These are phyloP conservation scores for Camellia oleifera DNA, from an alignment of 179 eudicot genomes.

Conservation along the genomic window DNA sequence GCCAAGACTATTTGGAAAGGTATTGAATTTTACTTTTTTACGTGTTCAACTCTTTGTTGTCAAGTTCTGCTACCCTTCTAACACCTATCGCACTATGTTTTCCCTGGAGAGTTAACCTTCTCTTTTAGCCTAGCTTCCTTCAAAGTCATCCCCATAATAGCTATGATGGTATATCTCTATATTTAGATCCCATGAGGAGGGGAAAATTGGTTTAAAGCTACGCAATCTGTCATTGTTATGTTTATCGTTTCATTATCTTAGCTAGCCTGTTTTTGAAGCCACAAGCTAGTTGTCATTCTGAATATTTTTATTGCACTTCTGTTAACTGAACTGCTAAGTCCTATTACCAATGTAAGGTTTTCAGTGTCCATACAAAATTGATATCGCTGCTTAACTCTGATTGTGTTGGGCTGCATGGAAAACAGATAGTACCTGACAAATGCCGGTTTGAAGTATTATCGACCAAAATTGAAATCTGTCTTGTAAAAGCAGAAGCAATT, in stretches of 20 bases:
- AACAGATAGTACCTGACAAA: slow-evolving; percentile 57
- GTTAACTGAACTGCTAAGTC: too few relatives aligned
- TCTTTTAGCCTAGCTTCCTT: background rate
- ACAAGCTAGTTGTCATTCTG: background rate
- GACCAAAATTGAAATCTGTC: slow-evolving; percentile 79
- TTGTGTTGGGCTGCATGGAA: background rate
- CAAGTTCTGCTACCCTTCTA: too few relatives aligned
- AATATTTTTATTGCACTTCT: background rate
- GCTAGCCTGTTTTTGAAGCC: too few relatives aligned
- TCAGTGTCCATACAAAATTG: background rate
- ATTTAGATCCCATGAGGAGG: background rate
- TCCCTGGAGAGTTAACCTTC: too few relatives aligned
- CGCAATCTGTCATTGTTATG: too few relatives aligned
- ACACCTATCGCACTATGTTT: too few relatives aligned
- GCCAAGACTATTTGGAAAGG: slow-evolving; percentile 43
- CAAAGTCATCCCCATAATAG: background rate
- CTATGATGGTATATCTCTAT: background rate
- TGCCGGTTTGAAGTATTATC: slow-evolving; percentile 66
- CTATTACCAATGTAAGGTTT: background rate
- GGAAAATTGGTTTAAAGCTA: background rate
- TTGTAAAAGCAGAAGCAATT: slow-evolving; percentile 67
- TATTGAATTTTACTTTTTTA: slow-evolving; percentile 9
- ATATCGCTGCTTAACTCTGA: background rate
- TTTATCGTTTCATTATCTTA: background rate
- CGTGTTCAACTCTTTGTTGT: too few relatives aligned